phyloP scores from a whole-genome alignment of 192 early-diverging fungal genomes.

The Podila epigama region DNA sequence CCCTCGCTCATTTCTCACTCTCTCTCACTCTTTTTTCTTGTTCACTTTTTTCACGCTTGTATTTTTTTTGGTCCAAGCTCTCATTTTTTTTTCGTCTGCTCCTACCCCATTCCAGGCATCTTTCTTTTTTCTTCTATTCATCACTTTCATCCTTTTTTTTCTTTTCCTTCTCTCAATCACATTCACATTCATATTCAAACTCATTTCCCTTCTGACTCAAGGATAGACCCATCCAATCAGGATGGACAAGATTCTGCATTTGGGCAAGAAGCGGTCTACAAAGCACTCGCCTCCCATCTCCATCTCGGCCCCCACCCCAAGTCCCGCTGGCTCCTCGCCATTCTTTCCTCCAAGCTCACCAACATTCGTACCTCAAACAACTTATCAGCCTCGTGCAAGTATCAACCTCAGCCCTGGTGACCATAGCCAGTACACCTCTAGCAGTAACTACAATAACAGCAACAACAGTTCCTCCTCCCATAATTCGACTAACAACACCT shows the following conservation, averaged over 20 bases:
- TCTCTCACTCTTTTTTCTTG: background rate
- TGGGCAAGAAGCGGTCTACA: conserved; percentile 47
- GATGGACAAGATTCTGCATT: conserved; percentile 47
- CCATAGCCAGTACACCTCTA: conserved; percentile 14
- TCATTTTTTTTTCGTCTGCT: no score
- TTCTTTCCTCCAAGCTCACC: conserved; percentile 21
- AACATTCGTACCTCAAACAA: conserved; percentile 33
- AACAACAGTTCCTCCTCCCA: conserved; percentile 1
- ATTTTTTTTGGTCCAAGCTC: background rate
- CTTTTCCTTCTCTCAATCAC: background rate
- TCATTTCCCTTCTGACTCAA: background rate
- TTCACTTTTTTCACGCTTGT: background rate
- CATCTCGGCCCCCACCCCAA: conserved; percentile 40
- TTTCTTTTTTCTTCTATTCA: background rate
- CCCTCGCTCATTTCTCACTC: background rate
- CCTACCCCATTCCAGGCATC: background rate
- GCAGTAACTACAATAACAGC: conserved; percentile 9
- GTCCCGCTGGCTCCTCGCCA: conserved; percentile 14
- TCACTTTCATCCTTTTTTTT: background rate
- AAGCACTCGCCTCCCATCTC: conserved; percentile 37
- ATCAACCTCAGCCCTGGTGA: conserved; percentile 24
- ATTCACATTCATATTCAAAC: background rate
- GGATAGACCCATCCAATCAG: background rate
- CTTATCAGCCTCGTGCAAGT: conserved; percentile 36
- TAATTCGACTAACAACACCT: conserved; percentile 10